phyloP scores from a whole-genome alignment of 2,329 filamentous ascomycete genomes.

The Colletotrichum kahawae region DNA sequence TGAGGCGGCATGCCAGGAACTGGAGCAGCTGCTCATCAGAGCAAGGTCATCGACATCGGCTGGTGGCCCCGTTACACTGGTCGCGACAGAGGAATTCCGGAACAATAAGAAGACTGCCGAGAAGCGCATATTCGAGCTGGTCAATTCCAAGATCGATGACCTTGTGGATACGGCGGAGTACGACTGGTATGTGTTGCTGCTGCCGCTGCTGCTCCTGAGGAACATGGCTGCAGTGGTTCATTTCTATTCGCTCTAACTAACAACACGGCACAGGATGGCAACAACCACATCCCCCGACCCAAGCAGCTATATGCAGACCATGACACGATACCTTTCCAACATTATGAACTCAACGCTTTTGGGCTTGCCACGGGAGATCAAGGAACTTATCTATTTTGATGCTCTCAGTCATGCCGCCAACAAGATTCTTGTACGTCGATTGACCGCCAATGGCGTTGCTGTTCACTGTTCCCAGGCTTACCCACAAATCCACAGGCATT shows the following conservation, averaged over 20 bases:
- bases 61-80: slow-evolving; percentile 78
- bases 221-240: not conserved
- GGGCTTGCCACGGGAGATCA: slow-evolving; percentile 92
- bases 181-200: slow-evolving; percentile 70
- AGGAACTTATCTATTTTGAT: slow-evolving; percentile 97
- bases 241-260: not conserved
- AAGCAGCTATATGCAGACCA: slow-evolving; percentile 92
- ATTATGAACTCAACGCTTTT: slow-evolving; percentile 96
- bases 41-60: slow-evolving; percentile 83
- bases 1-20: slow-evolving; percentile 87
- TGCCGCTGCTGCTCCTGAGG: not conserved
- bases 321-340: slow-evolving; percentile 90
- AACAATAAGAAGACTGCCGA: slow-evolving; percentile 95
- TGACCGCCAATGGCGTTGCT: not conserved
- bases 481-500: slow-evolving; percentile 57
- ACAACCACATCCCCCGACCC: slow-evolving; percentile 71
- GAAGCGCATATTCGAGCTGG: slow-evolving; percentile 96
- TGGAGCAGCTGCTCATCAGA: slow-evolving; percentile 85
- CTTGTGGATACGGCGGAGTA: slow-evolving; percentile 97
- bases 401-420: slow-evolving; percentile 89
- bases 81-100: slow-evolving; percentile 85
- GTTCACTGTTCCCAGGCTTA: not conserved
- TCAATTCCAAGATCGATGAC: slow-evolving; percentile 98
- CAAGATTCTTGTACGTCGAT: slow-evolving; percentile 72
- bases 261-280: slow-evolving; percentile 47